Percentiles rank a stretch among this genome's conserved stretches.
Conservation (phyloP, 257 asterid genomes). For the Rauvolfia tetraphylla region DNA sequence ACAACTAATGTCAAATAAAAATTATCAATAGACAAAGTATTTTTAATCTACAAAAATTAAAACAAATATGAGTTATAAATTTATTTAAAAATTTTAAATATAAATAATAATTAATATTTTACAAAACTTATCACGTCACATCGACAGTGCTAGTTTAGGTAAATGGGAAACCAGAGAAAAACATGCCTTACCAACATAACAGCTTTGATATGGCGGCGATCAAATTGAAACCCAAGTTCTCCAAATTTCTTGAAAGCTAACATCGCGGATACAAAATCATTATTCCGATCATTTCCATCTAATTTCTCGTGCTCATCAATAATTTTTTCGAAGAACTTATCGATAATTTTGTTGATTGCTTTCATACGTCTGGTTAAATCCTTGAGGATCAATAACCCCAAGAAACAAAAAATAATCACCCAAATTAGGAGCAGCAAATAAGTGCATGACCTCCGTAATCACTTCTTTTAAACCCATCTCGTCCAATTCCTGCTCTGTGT, state of each 20-base stretch:
- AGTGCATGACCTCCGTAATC: not conserved
- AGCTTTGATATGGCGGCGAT: conserved; percentile 12
- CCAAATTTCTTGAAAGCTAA: conserved; percentile 6
- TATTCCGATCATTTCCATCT: not conserved
- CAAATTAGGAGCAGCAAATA: not conserved
- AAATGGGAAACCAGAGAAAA: too few relatives aligned
- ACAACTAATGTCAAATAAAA: too few relatives aligned
- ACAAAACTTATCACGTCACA: too few relatives aligned
- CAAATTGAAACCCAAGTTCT: conserved; percentile 5
- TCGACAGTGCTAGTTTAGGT: too few relatives aligned
- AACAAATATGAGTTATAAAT: too few relatives aligned
- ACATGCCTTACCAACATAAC: conserved; percentile 9
- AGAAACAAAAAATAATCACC: not conserved
- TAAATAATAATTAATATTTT: too few relatives aligned
- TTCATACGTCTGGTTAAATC: not conserved
- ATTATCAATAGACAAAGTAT: too few relatives aligned
- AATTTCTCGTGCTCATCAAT: not conserved
- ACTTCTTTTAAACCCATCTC: not conserved
- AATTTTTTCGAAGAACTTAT: not conserved
- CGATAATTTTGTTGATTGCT: not conserved
- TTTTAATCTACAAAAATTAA: too few relatives aligned
- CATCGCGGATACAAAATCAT: conserved; percentile 5
- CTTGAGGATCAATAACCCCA: conserved; percentile 2
- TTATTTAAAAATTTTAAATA: too few relatives aligned
- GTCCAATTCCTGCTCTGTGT: conserved; percentile 19